Evolutionary conservation across 495 filamentous ascomycete genomes (phyloP), one percentile per base, ranked within the genome.

Genomic region (Penicillium silybi): DNA sequence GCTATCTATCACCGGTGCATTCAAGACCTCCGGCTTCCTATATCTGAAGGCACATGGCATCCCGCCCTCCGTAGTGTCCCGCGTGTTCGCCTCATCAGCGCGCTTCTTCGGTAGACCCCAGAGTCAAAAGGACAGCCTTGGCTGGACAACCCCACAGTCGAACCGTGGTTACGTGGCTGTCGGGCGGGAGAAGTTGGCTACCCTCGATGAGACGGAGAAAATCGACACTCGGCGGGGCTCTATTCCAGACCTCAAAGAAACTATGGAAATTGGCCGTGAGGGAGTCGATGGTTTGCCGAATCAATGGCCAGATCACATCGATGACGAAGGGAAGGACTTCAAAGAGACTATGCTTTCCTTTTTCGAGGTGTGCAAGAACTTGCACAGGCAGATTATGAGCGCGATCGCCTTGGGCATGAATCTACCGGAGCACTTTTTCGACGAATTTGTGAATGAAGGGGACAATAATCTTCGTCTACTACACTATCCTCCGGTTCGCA

Each of bases 401-500:
- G 87, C 90, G 5, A 92, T 97, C 50, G 92, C 90, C 0, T 69
- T 95, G 8, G 92, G 89, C 0, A 80, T 97, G 80, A 86, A 81
- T 0, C 69, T 96, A 9, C 80, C 85, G 0, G 77, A 83, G 47
- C 63, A 63, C 1, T 95, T 85, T 73, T 97, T 97, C 58, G 92
- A 96, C 55, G 62, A 67, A 6, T 95, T 80, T 59, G 83, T 86
- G 3, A 78, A 82, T 53, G 74, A 63, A 0, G 90, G 87, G 0
- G 90, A 97, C 62, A 96, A 97, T 60, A 96, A 80, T 1, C 75
- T 97, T 23, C 80, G 92, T n/a, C 70, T 97, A 44, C 73, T 97
- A 54, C 92, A 97, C 62, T 97, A 97, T 63, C 92, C 91, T 0
- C 70, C 78, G 7, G 86, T 92, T 2, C 60, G 64, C 22, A 82